Evolutionary conservation across 139 green algal genomes (phyloP), one percentile per base, ranked within the genome.

Genomic region (Chlamydomonas schloesseri): DNA sequence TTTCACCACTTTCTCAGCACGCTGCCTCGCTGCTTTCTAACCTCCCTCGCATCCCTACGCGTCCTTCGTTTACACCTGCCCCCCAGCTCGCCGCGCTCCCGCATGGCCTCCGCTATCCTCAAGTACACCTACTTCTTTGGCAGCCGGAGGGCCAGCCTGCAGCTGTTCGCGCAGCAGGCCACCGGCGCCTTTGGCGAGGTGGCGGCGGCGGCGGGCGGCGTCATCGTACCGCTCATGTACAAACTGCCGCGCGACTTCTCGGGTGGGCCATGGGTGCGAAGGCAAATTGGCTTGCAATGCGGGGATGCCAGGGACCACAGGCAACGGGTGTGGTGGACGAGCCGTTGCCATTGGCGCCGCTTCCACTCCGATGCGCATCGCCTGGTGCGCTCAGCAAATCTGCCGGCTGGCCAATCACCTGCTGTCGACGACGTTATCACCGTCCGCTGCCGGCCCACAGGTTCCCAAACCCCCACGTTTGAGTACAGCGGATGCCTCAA

Each of bases 111-210:
- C 0, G 77, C 14, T 28, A 21, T 83, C 6, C 24, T 91, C 18
- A 91, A 91, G 73, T 90, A 90, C 69, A 73, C 77, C 20, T 83
- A 83, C 77, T 5, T n/a, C 21, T 73, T 58, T 15, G 33, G 1
- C 8, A 36, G 14, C 0, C 9, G 55, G 8, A 67, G 31, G 2
- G 71, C 36, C 55, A 83, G 53, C 23, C 68, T 86, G 68, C 89
- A 90, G 74, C 89, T 92, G 47, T 92, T 92, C 71, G 83, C 88
- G 31, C 75, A 88, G 75, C 81, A 86, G 58, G 3, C 23, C 10
- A 65, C 36, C 20, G 84, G 89, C 46, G 74, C 81, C 20, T 89
- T 74, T 74, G 89, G 84, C 29, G 89, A 92, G 64, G 74, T 92
- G 21, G 37, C 89, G 20, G 72, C 84, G 34, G n/a, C 64, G 21